phyloP scores from a whole-genome alignment of 75 land plant genomes.

The Pinus tabuliformis region DNA sequence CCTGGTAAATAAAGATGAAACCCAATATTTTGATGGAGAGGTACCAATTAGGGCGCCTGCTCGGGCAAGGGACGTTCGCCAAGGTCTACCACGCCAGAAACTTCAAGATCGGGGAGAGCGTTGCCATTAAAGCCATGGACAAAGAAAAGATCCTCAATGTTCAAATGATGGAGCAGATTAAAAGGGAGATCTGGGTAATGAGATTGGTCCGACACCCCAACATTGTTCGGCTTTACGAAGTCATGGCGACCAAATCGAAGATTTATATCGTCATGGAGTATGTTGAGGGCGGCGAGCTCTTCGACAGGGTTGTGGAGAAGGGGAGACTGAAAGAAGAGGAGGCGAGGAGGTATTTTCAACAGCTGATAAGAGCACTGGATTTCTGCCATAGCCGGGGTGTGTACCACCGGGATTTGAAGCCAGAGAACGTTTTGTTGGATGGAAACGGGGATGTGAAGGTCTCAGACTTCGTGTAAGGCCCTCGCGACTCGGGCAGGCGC shows the following conservation, averaged over 20 bases:
- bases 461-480: too few relatives aligned
- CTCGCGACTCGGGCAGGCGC: too few relatives aligned
- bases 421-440: too few relatives aligned
- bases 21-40: slow-evolving; percentile 1
- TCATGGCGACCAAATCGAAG: slow-evolving; percentile 41
- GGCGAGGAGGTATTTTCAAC: too few relatives aligned
- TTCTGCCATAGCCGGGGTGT: too few relatives aligned
- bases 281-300: too few relatives aligned
- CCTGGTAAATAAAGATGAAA: background rate
- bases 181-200: slow-evolving; percentile 45
- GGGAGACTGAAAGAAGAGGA: too few relatives aligned
- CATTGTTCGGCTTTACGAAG: slow-evolving; percentile 45
- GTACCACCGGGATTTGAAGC: too few relatives aligned
- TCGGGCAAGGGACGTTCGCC: slow-evolving; percentile 27
- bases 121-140: slow-evolving; percentile 23
- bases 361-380: too few relatives aligned
- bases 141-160: slow-evolving; percentile 17
- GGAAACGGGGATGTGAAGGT: too few relatives aligned
- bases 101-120: slow-evolving; percentile 16
- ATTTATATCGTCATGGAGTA: background rate
- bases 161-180: slow-evolving; percentile 32
- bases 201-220: slow-evolving; percentile 39
- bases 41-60: slow-evolving; percentile 24
- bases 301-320: too few relatives aligned
- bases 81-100: slow-evolving; percentile 28